phyloP scores from a whole-genome alignment of 1,139 yeast genomes.

The Magnusiomyces sp. region DNA sequence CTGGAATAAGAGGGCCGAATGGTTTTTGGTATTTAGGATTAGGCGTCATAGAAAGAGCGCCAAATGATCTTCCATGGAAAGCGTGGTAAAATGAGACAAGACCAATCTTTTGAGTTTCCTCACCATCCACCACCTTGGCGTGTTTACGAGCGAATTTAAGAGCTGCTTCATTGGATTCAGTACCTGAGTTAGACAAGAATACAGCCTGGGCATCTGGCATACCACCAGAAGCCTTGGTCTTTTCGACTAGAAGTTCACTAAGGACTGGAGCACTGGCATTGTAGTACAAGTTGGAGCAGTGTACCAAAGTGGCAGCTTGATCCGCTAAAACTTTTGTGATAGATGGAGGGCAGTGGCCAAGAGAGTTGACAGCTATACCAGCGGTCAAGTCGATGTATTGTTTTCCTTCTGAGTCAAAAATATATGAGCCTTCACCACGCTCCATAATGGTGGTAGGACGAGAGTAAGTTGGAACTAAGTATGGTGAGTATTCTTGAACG shows the following conservation, averaged over 20 bases:
- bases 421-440: slow-evolving; percentile 62
- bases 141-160: slow-evolving; percentile 86
- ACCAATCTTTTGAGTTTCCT: slow-evolving; percentile 40
- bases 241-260: slow-evolving; percentile 58
- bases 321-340: slow-evolving; percentile 60
- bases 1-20: slow-evolving; percentile 82
- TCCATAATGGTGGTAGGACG: slow-evolving; percentile 58
- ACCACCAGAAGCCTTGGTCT: slow-evolving; percentile 65
- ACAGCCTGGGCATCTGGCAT: slow-evolving; percentile 74
- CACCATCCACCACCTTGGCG: slow-evolving; percentile 46
- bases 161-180: slow-evolving; percentile 98
- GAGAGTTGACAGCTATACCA: slow-evolving; percentile 92
- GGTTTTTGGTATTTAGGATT: slow-evolving; percentile 89
- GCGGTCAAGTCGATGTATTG: slow-evolving; percentile 86
- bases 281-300: slow-evolving; percentile 77
- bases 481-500: slow-evolving; percentile 41
- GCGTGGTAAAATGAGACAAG: slow-evolving; percentile 79
- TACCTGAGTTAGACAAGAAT: slow-evolving; percentile 87
- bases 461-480: slow-evolving; percentile 71
- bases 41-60: slow-evolving; percentile 85
- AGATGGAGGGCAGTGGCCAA: slow-evolving; percentile 78
- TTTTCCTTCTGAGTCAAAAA: slow-evolving; percentile 71
- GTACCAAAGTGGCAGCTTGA: slow-evolving; percentile 68
- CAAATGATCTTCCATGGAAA: slow-evolving; percentile 93
- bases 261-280: slow-evolving; percentile 79